These are phyloP conservation scores for Tetracladium setigerum DNA, from an alignment of 495 filamentous ascomycete genomes.

Conservation along the genomic window DNA sequence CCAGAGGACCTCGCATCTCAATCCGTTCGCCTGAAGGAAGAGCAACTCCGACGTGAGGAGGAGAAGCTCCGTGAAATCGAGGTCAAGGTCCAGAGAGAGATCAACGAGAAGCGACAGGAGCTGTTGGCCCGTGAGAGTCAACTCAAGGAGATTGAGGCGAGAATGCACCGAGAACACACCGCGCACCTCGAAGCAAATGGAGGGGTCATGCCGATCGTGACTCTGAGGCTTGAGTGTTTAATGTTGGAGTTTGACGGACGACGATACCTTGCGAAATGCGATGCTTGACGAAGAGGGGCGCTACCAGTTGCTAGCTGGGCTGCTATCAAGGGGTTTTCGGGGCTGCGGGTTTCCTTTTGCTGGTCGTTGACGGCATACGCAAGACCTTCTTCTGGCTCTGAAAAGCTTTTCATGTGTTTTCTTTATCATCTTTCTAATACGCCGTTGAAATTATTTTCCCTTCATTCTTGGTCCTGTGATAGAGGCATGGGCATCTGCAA, in stretches of 20 bases:
- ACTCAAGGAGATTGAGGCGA: constrained; percentile 79
- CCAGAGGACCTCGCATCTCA: constrained; percentile 94
- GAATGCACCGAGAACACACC: constrained; percentile 47
- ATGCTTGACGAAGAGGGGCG: constrained; percentile 3
- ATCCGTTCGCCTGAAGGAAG: constrained; percentile 96
- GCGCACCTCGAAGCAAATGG: constrained; percentile 39
- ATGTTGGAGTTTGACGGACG: constrained; percentile 6
- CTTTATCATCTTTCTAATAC: constrained; percentile 24
- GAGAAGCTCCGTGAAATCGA: constrained; percentile 99
- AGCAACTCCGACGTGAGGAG: constrained; percentile 96
- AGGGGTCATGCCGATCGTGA: constrained; percentile 6
- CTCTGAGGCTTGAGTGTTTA: constrained; percentile 12
- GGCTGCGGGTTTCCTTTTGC: constrained; percentile 21
- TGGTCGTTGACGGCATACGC: constrained; percentile 25
- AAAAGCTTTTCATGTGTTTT: constrained; percentile 24
- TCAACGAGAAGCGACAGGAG: constrained; percentile 99
- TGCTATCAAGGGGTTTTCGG: constrained; percentile 14
- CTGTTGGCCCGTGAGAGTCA: constrained; percentile 95
- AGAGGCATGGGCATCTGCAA: constrained; percentile 8
- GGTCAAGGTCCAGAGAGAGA: constrained; percentile 97
- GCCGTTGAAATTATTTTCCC: constrained; percentile 16
- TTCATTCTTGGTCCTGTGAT: constrained; percentile 12
- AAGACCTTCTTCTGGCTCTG: constrained; percentile 20
- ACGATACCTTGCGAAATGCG: constrained; percentile 2
- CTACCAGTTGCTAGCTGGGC: constrained; percentile 8